Evolutionary conservation across 2,329 filamentous ascomycete genomes (phyloP).

Genomic region (Fonsecaea multimorphosa): DNA sequence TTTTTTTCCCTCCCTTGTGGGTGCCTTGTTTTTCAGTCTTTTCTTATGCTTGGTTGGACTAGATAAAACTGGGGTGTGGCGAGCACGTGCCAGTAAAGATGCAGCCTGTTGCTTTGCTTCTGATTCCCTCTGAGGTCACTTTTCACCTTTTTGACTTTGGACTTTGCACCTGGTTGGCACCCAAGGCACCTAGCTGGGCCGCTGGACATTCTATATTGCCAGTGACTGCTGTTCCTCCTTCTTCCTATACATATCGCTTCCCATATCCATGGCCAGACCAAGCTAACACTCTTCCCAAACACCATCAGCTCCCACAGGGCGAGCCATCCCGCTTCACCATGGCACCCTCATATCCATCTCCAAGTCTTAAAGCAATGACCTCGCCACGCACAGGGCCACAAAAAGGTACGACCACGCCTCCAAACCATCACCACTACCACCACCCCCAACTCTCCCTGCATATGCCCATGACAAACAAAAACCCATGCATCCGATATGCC

Average conservation of each 20-base stretch:
- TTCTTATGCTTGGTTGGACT: neutral
- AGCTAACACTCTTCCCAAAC: neutral
- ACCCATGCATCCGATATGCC: neutral
- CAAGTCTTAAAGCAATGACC: constrained; percentile 7
- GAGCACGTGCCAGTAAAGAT: neutral
- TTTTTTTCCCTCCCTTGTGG: neutral
- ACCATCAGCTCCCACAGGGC: neutral
- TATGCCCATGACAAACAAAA: constrained; percentile 14
- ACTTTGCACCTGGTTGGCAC: neutral
- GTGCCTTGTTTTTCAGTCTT: neutral
- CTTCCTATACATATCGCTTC: neutral
- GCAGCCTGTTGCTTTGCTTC: neutral
- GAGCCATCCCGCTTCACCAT: constrained; percentile 12
- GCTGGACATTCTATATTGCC: too few species aligned
- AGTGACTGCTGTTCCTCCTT: too few species aligned
- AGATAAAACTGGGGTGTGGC: too few species aligned
- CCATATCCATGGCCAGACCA: neutral
- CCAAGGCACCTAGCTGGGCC: too few species aligned
- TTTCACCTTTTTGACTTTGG: neutral
- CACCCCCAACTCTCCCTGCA: neutral
- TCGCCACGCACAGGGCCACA: constrained; percentile 31
- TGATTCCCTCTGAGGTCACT: neutral
- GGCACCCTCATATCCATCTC: constrained; percentile 30
- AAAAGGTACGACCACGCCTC: constrained; percentile 31
- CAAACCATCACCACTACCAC: neutral